phyloP scores from a whole-genome alignment of 225 moss, liverwort and hornwort species.

The Lunularia cruciata region DNA sequence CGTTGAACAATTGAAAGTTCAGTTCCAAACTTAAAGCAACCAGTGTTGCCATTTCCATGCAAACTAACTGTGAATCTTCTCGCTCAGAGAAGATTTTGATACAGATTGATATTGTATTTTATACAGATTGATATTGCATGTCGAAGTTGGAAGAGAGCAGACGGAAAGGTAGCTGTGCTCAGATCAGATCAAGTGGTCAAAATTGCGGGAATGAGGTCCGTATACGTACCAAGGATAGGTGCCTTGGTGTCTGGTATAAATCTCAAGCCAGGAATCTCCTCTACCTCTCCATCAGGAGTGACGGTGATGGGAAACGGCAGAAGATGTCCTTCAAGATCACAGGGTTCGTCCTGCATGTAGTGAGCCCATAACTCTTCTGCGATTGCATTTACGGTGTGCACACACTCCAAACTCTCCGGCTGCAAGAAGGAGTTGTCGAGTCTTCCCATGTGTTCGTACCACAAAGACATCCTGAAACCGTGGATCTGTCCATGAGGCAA shows the following conservation, averaged over 20 bases:
- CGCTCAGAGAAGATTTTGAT: no score
- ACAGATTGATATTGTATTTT: no score
- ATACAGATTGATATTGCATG: no score
- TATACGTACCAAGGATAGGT: conserved; percentile 31
- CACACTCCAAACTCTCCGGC: conserved; percentile 46
- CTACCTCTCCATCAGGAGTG: conserved; percentile 39
- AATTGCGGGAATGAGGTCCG: conserved; percentile 21
- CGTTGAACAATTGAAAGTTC: no score
- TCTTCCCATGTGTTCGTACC: conserved; percentile 63
- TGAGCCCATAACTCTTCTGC: conserved; percentile 43
- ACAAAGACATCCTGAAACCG: conserved; percentile 60
- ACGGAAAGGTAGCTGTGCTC: no score
- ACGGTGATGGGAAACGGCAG: conserved; percentile 45
- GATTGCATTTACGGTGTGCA: conserved; percentile 46
- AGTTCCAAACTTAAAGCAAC: no score
- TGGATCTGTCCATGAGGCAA: conserved; percentile 58
- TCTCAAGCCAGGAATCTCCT: conserved; percentile 7
- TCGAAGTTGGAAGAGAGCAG: no score
- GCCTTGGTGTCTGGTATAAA: conserved; percentile 39
- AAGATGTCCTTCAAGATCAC: conserved; percentile 60
- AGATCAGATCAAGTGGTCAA: conserved; percentile 30
- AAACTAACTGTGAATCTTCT: no score
- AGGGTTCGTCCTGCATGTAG: conserved; percentile 48
- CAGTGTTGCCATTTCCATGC: no score
- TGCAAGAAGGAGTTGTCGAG: conserved; percentile 52